Base-by-base conservation (phyloP, 2,329 filamentous ascomycete genomes). In the Tolypocladium inflatum region DNA sequence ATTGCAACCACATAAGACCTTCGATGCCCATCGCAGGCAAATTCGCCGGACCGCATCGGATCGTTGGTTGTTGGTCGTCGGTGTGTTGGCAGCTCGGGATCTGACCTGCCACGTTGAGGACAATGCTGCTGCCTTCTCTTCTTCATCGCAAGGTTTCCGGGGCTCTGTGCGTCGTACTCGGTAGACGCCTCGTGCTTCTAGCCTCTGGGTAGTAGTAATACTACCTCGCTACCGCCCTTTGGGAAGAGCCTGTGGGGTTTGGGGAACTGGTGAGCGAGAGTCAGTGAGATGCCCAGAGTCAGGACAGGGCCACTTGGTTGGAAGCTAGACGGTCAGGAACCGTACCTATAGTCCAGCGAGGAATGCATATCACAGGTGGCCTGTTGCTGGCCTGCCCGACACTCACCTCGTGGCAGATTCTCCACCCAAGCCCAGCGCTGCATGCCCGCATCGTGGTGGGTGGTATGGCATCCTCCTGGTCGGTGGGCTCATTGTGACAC, bases 1-100 rank as follows among this genome's bases (percentile, higher is more conserved):
- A 57, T 57, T 57, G 55, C 45, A 53, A 43, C 55, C 55, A 53
- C 38, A 56, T 51, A 30, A 38, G 15, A 52, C 55, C 21, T 37
- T 38, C 21, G 26, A 33, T 23, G 33, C 19, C n/a, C 26, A 39
- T 30, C n/a, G 33, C 21, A 51, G 45, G 30, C 42, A 50, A 38
- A n/a, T 9, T 50, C 19, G 30, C 33, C 54, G 51, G 33, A 15
- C 30, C 48, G 55, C 43, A 42, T 26, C 33, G 21, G 42, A 10
- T 30, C 33, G 15, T 50, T 39, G 42, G 42, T 2, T 17, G 42
- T 33, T 33, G 45, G 23, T 30, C 26, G 13, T 26, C 23, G 5
- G 21, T 26, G 23, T 26, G 43, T 48, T 26, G 21, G 21, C 43
- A 26, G 23, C 43, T 48, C 21, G 41, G 41, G 43, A 48, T 15